phyloP scores from a whole-genome alignment of 2,329 filamentous ascomycete genomes.

The Fusarium globosum region DNA sequence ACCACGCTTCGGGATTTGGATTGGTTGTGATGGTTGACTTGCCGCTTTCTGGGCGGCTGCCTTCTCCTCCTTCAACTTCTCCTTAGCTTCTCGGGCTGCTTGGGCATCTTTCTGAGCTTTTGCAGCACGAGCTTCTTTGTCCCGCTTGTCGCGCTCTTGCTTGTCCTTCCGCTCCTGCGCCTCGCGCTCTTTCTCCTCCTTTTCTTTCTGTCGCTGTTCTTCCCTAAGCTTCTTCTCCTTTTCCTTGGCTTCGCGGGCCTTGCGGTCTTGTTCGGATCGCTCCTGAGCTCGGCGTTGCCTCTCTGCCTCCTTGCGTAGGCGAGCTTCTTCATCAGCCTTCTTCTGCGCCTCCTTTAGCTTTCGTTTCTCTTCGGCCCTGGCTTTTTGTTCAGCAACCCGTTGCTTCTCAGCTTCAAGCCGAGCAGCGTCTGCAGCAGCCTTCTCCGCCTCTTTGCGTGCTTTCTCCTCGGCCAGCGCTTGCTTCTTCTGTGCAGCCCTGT shows the following conservation, averaged over 20 bases:
- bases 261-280: constrained; percentile 87
- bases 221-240: constrained; percentile 88
- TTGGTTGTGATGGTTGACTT: constrained; percentile 50
- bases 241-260: constrained; percentile 68
- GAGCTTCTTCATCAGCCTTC: constrained; percentile 91
- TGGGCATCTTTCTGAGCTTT: constrained; percentile 70
- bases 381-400: constrained; percentile 81
- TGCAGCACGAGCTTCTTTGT: constrained; percentile 66
- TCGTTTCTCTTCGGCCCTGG: constrained; percentile 88
- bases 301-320: constrained; percentile 85
- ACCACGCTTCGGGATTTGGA: constrained; percentile 53
- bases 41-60: constrained; percentile 50
- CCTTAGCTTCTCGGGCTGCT: constrained; percentile 60
- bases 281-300: constrained; percentile 82
- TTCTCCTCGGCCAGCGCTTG: constrained; percentile 91
- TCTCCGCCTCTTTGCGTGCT: constrained; percentile 87
- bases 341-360: constrained; percentile 92
- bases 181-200: constrained; percentile 78
- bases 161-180: constrained; percentile 71
- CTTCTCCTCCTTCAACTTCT: constrained; percentile 76
- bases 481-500: constrained; percentile 91
- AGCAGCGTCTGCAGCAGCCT: constrained; percentile 85
- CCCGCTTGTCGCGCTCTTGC: constrained; percentile 70
- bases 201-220: constrained; percentile 83
- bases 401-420: constrained; percentile 80